These are phyloP conservation scores for Trichosanthes cucumerina DNA, from an alignment of 306 rosid species.

Conservation along the genomic window DNA sequence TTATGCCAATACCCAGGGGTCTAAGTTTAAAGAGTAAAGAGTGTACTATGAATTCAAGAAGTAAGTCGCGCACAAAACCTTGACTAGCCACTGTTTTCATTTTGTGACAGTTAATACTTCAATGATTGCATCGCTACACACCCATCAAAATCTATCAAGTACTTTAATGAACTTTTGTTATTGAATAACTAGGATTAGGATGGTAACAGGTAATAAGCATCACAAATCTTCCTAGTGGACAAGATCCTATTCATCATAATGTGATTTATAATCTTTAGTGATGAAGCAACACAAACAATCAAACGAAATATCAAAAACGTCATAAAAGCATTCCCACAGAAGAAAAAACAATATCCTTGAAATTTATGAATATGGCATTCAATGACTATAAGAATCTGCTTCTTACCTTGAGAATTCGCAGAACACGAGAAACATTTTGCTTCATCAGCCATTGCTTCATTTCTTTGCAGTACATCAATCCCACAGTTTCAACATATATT, in stretches of 20 bases:
- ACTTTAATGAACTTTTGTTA: not conserved
- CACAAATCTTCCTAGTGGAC: not conserved
- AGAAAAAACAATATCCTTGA: not conserved
- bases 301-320: not conserved
- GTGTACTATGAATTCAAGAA: not conserved
- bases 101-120: not conserved
- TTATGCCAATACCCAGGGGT: not conserved
- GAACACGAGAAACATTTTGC: slow-evolving; percentile 72
- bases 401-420: slow-evolving; percentile 69
- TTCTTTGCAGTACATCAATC: slow-evolving; percentile 89
- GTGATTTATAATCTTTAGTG: not conserved
- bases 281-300: not conserved
- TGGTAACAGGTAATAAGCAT: not conserved
- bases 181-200: not conserved
- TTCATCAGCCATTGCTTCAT: slow-evolving; percentile 77
- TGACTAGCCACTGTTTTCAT: not conserved
- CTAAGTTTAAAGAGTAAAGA: not conserved
- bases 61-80: not conserved
- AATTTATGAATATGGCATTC: not conserved
- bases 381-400: not conserved
- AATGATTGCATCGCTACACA: not conserved
- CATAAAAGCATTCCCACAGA: not conserved
- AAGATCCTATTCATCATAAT: not conserved
- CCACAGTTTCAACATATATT: slow-evolving; percentile 78
- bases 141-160: not conserved